Evolutionary conservation across 2,329 filamentous ascomycete species (phyloP).

Genomic region (Conoideocrella luteorostrata): DNA sequence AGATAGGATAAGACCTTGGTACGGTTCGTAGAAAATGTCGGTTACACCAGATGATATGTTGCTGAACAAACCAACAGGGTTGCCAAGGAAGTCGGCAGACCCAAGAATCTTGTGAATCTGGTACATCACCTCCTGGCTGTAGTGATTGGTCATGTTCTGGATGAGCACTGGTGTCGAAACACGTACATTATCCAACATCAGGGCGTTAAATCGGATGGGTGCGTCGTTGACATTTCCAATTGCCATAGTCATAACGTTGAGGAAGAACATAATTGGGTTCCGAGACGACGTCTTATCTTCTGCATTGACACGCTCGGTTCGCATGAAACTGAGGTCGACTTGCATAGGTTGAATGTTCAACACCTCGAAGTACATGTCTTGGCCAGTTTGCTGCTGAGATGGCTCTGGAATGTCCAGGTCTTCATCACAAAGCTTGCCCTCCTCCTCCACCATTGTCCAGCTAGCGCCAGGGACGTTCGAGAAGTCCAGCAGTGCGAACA

Average conservation of each 20-base stretch:
- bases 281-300: conserved; percentile 86
- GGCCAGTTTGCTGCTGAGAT: conserved; percentile 71
- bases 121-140: conserved; percentile 91
- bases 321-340: conserved; percentile 91
- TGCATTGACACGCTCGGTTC: conserved; percentile 91
- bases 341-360: conserved; percentile 98
- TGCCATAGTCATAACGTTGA: conserved; percentile 98
- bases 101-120: conserved; percentile 97
- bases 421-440: conserved; percentile 84
- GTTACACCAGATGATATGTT: conserved; percentile 95
- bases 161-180: conserved; percentile 80
- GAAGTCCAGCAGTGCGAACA: conserved; percentile 92
- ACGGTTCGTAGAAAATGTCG: conserved; percentile 98
- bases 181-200: conserved; percentile 91
- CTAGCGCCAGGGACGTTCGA: conserved; percentile 85
- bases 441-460: conserved; percentile 62
- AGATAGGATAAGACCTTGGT: conserved; percentile 94
- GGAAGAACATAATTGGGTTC: conserved; percentile 97
- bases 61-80: conserved; percentile 96
- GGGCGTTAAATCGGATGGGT: conserved; percentile 83
- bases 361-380: conserved; percentile 97
- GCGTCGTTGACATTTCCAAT: conserved; percentile 99
- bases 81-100: conserved; percentile 94
- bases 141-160: conserved; percentile 85
- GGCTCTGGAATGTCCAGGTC: conserved; percentile 88